Conservation (phyloP, 2,329 filamentous ascomycete species). For the Stemphylium beticola region DNA sequence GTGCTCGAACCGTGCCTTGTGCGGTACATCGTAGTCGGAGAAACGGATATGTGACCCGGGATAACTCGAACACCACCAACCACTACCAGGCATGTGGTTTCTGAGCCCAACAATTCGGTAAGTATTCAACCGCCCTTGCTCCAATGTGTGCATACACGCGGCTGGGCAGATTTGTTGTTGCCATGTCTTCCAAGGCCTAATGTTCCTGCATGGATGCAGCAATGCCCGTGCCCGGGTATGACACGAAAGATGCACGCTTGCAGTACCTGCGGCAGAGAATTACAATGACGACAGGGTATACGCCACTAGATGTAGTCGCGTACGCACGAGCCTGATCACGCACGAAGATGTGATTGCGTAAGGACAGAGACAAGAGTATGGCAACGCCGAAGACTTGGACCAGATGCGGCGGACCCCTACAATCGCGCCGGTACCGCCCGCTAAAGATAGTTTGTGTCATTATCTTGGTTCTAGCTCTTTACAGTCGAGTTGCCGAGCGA, state of each 20-base stretch:
- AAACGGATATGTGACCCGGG: slow-evolving; percentile 19
- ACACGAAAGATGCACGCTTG: slow-evolving; percentile 3
- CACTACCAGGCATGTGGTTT: slow-evolving; percentile 14
- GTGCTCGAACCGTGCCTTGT: slow-evolving; percentile 17
- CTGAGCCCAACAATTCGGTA: slow-evolving; percentile 7
- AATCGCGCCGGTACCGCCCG: not conserved
- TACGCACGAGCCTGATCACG: not conserved
- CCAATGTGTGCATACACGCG: not conserved
- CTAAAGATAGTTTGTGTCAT: slow-evolving; percentile 11
- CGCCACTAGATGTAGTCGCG: not conserved
- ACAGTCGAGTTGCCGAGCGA: slow-evolving; percentile 7
- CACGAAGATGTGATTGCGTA: not conserved
- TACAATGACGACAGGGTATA: slow-evolving; percentile 3
- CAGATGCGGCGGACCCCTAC: slow-evolving; percentile 7
- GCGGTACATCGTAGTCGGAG: slow-evolving; percentile 13
- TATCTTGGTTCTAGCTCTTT: slow-evolving; percentile 4
- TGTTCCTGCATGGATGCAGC: slow-evolving; percentile 11
- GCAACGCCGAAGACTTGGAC: not conserved
- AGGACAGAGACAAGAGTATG: not conserved
- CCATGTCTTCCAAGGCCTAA: not conserved
- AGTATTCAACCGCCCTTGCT: not conserved
- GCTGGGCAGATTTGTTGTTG: not conserved
- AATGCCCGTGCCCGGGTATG: not conserved
- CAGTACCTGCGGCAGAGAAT: slow-evolving; percentile 1
- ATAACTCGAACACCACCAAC: slow-evolving; percentile 10